phyloP scores from a whole-genome alignment of 2,329 filamentous ascomycete genomes.

The Coleophoma eucalyptorum region DNA sequence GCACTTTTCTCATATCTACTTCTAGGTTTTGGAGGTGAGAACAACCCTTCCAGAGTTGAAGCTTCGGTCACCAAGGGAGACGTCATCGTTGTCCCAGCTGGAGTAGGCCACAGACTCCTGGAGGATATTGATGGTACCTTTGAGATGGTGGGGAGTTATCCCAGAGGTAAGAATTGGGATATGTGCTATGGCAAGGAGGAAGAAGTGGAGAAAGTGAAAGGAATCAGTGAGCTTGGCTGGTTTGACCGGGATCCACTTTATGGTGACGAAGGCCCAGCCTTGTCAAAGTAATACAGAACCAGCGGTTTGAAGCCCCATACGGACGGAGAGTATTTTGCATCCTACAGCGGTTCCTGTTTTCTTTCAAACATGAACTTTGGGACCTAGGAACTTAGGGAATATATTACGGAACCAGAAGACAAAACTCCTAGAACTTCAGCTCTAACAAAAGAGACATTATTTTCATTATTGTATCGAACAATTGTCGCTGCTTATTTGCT shows the following conservation, averaged over 20 bases:
- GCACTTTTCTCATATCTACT: neutral
- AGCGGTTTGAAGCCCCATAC: too few relatives aligned
- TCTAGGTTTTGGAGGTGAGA: constrained; percentile 55
- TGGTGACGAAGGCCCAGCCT: constrained; percentile 46
- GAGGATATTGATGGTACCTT: constrained; percentile 53
- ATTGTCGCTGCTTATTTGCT: too few relatives aligned
- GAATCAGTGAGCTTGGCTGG: constrained; percentile 48
- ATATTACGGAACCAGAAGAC: neutral
- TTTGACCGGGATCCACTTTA: constrained; percentile 58
- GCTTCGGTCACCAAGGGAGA: constrained; percentile 53
- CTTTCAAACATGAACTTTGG: neutral
- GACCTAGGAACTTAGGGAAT: neutral
- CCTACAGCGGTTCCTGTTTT: too few relatives aligned
- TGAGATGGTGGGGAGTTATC: constrained; percentile 66
- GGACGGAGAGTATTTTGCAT: too few relatives aligned
- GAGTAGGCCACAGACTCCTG: constrained; percentile 59
- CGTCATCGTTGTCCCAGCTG: constrained; percentile 61
- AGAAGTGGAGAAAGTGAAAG: constrained; percentile 48
- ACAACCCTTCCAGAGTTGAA: constrained; percentile 54
- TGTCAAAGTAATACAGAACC: constrained; percentile 1
- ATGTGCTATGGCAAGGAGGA: constrained; percentile 65
- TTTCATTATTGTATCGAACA: constrained; percentile 1
- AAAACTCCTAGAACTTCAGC: neutral
- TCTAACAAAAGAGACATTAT: constrained; percentile 2
- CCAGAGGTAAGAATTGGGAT: constrained; percentile 53